A percentile compares a stretch with the other conserved stretches of the same genome.
These are phyloP conservation scores for Argentina anserina DNA, from an alignment of 306 rosid species.

Conservation along the genomic window DNA sequence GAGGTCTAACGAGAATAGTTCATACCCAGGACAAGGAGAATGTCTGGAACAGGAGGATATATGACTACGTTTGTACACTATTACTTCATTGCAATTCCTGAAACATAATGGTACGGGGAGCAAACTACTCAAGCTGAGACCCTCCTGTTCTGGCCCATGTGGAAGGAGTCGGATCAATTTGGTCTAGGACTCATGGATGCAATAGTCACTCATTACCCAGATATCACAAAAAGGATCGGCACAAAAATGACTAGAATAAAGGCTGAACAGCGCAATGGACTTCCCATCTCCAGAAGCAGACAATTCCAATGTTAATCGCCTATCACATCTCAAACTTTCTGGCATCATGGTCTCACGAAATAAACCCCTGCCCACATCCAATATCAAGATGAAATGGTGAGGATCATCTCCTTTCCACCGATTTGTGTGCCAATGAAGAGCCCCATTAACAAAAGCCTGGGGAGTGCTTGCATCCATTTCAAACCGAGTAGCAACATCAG, in stretches of 20 bases:
- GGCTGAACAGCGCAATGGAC: background rate
- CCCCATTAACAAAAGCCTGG: constrained; percentile 9
- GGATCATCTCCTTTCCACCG: background rate
- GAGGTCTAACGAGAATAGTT: background rate
- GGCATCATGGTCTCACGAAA: background rate
- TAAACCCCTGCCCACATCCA: background rate
- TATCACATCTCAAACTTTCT: background rate
- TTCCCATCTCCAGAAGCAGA: background rate
- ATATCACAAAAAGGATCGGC: background rate
- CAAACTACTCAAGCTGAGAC: background rate
- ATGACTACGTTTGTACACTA: background rate
- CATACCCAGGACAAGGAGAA: background rate
- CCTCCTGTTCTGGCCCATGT: background rate
- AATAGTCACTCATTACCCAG: background rate
- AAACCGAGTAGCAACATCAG: background rate
- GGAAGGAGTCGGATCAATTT: background rate
- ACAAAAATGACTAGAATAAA: background rate
- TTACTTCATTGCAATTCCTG: background rate
- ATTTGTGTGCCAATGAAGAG: background rate
- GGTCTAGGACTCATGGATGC: constrained; percentile 1
- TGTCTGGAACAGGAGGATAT: background rate
- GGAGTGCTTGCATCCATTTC: background rate
- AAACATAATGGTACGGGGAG: background rate
- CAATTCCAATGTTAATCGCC: background rate
- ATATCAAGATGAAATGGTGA: background rate